Evolutionary conservation across 169 alveolate species (phyloP).

Genomic region (Plasmodium cynomolgi): DNA sequence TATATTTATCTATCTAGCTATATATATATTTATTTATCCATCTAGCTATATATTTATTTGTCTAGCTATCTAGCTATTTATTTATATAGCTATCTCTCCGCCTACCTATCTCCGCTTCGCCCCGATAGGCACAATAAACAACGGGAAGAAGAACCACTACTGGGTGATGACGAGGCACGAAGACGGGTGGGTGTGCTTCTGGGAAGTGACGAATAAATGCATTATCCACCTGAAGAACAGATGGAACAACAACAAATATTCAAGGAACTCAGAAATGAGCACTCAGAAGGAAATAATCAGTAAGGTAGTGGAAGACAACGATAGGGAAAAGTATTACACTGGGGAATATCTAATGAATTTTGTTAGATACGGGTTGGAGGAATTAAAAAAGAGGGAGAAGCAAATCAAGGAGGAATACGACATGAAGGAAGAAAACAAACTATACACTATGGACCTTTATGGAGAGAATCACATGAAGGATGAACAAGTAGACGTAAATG

Average conservation of each 20-base stretch:
- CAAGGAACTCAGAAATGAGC: constrained; percentile 18
- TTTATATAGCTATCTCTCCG: no score
- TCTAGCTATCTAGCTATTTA: no score
- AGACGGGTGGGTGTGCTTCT: constrained; percentile 80
- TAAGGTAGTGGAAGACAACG: constrained; percentile 4
- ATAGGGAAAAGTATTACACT: constrained; percentile 46
- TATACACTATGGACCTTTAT: constrained; percentile 65
- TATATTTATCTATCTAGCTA: no score
- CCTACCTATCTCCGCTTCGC: no score
- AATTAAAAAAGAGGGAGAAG: constrained; percentile 36
- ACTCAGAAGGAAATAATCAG: constrained; percentile 47
- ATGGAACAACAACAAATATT: constrained; percentile 65
- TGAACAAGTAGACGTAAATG: constrained; percentile 65
- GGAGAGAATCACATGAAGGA: constrained; percentile 62
- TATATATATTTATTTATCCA: no score
- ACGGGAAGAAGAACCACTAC: constrained; percentile 79
- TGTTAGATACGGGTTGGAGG: constrained; percentile 61
- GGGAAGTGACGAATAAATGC: constrained; percentile 83
- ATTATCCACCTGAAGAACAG: constrained; percentile 56
- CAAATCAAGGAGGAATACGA: constrained; percentile 65
- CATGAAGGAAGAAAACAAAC: constrained; percentile 54
- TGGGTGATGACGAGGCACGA: constrained; percentile 85
- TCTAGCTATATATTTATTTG: no score
- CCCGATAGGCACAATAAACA: constrained; percentile 79
- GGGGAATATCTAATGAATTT: constrained; percentile 63